A percentile compares a stretch with the other conserved stretches of the same genome.
Evolutionary conservation across 371 early-diverging fungal species (phyloP).

Genomic region (Rhizopus arrhizus): DNA sequence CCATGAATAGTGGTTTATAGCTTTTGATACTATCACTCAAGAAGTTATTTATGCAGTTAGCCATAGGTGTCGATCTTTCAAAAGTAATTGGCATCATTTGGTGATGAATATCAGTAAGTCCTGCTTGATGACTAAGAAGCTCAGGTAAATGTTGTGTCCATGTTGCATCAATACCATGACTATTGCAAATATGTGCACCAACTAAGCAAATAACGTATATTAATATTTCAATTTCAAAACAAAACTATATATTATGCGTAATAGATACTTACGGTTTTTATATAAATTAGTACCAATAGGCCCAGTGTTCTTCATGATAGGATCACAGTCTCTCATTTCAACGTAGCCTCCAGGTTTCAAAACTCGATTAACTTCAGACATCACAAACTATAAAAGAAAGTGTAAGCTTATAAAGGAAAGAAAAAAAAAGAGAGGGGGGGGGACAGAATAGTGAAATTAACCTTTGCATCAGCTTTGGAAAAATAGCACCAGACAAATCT

Average conservation of each 20-base stretch:
- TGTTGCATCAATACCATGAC: slow-evolving; percentile 29
- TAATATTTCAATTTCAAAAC: too few relatives aligned
- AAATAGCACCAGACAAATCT: slow-evolving; percentile 48
- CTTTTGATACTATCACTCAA: slow-evolving; percentile 13
- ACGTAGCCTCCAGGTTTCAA: slow-evolving; percentile 63
- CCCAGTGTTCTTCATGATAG: slow-evolving; percentile 48
- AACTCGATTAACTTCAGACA: slow-evolving; percentile 38
- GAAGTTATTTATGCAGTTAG: slow-evolving; percentile 17
- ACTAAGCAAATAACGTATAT: background rate
- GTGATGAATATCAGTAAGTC: slow-evolving; percentile 38
- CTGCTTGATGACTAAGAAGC: slow-evolving; percentile 20
- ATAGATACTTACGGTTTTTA: slow-evolving; percentile 27
- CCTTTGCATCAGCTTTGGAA: slow-evolving; percentile 35
- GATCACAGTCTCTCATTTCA: slow-evolving; percentile 58
- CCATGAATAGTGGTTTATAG: slow-evolving; percentile 21
- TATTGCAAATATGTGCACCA: background rate
- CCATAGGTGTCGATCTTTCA: slow-evolving; percentile 22
- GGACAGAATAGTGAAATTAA: slow-evolving; percentile 15
- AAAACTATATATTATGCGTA: too few relatives aligned
- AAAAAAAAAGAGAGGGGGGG: too few relatives aligned
- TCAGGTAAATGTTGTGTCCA: slow-evolving; percentile 32
- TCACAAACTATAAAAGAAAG: slow-evolving; percentile 13
- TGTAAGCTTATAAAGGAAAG: too few relatives aligned
- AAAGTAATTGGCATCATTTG: slow-evolving; percentile 26
- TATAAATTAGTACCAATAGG: slow-evolving; percentile 32